These are phyloP conservation scores for Cornus kousa DNA, from an alignment of 148 eudicot genomes.

Conservation along the genomic window DNA sequence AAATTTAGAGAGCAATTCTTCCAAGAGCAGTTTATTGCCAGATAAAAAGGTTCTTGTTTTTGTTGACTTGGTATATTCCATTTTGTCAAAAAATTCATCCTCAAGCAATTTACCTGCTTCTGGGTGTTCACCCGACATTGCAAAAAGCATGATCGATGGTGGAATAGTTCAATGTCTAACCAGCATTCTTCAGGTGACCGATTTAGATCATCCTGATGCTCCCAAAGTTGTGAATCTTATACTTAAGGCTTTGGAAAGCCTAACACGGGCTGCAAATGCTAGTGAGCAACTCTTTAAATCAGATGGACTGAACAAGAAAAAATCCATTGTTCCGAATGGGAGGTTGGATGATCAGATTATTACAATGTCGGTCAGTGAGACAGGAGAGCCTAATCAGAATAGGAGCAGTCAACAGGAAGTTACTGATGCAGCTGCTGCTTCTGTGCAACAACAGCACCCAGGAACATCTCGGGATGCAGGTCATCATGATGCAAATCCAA, in stretches of 20 bases:
- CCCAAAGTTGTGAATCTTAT: slow-evolving; percentile 81
- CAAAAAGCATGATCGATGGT: slow-evolving; percentile 94
- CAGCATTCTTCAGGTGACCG: slow-evolving; percentile 70
- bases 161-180: slow-evolving; percentile 81
- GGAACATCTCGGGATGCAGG: slow-evolving; percentile 38
- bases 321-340: slow-evolving; percentile 40
- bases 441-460: slow-evolving; percentile 35
- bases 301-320: slow-evolving; percentile 68
- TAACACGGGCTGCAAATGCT: slow-evolving; percentile 89
- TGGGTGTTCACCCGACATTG: slow-evolving; percentile 93
- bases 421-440: slow-evolving; percentile 31
- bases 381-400: slow-evolving; percentile 35
- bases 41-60: slow-evolving; percentile 75
- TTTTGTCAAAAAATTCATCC: slow-evolving; percentile 83
- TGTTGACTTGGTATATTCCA: slow-evolving; percentile 82
- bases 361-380: slow-evolving; percentile 29
- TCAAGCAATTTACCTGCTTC: slow-evolving; percentile 74
- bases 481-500: slow-evolving; percentile 34
- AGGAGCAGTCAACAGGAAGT: slow-evolving; percentile 38
- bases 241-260: slow-evolving; percentile 80
- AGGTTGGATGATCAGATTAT: slow-evolving; percentile 45
- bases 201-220: slow-evolving; percentile 98
- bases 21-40: slow-evolving; percentile 60
- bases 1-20: slow-evolving; percentile 49
- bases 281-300: slow-evolving; percentile 67